A percentile compares a stretch with the other conserved stretches of the same genome.
Evolutionary conservation across 208 protist genomes (phyloP).

Genomic region (Trypanosoma avium): DNA sequence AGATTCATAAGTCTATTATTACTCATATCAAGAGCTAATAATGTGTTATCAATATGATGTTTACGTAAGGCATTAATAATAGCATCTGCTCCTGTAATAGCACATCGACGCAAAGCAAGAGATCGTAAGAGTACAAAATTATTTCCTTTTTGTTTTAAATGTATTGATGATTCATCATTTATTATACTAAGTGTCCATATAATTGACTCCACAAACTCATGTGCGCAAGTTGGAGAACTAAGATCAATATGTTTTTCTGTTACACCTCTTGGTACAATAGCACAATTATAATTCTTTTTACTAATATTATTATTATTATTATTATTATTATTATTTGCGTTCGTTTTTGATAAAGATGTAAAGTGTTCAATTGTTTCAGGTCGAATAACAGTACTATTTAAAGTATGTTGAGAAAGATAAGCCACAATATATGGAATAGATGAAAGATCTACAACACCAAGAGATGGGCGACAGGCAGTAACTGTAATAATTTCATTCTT

Average conservation of each 20-base stretch:
- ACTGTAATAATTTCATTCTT: slow-evolving; percentile 40
- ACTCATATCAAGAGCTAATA: slow-evolving; percentile 79
- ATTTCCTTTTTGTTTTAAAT: not conserved
- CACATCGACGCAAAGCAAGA: slow-evolving; percentile 45
- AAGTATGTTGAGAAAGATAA: slow-evolving; percentile 41
- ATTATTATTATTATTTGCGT: not conserved
- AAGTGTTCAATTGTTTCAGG: slow-evolving; percentile 52
- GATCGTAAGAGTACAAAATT: slow-evolving; percentile 39
- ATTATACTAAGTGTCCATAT: slow-evolving; percentile 55
- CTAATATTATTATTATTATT: slow-evolving; percentile 1
- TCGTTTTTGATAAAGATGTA: slow-evolving; percentile 8
- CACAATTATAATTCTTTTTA: not conserved
- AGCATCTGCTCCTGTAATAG: slow-evolving; percentile 57
- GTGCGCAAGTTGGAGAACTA: slow-evolving; percentile 41
- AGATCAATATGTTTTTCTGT: slow-evolving; percentile 81
- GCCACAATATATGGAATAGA: slow-evolving; percentile 56
- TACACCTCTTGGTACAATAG: slow-evolving; percentile 18
- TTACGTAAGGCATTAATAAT: slow-evolving; percentile 69
- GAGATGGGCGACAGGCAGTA: slow-evolving; percentile 34
- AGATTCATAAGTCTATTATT: slow-evolving; percentile 75
- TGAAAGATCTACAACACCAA: slow-evolving; percentile 71
- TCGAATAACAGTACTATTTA: slow-evolving; percentile 30
- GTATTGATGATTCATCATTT: slow-evolving; percentile 6
- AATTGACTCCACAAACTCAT: slow-evolving; percentile 66
- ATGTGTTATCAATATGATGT: slow-evolving; percentile 34